Base-by-base conservation (phyloP, 164 flowering plant species). In the Liquidambar formosana region DNA sequence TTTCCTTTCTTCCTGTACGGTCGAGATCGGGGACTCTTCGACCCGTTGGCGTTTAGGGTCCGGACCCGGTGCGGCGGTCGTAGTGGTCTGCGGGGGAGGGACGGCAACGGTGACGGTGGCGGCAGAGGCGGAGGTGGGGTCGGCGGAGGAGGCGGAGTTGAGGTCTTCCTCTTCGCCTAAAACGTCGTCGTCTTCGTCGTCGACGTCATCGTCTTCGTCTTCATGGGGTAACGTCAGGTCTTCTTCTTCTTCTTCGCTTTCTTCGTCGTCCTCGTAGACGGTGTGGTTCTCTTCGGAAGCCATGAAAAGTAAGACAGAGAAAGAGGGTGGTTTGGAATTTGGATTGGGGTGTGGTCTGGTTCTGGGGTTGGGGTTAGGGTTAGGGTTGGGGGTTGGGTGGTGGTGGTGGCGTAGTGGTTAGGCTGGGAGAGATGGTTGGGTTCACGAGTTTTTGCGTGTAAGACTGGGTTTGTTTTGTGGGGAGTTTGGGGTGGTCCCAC, bases 101-200 rank as follows among this genome's bases (percentile, higher is more conserved):
- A 64, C 61, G 49, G 77, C 77, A 66, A 72, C 43, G 63, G 75
- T 68, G 41, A 73, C 75, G 23, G 67, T 58, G 23, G 73, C 28
- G 53, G 69, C 51, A 49, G 67, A 59, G 23, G n/a, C 53, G 43
- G 58, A 46, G 62, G 64, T 27, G 67, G 68, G 41, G n/a, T n/a
- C 69, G 66, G 63, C 25, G 53, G 22, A 59, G 64, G 69, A 18
- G 11, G 70, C 23, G 28, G 38, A 57, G 48, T 33, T 26, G 64
- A 44, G 9, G 22, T 45, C 51, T 16, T 52, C 56, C 26, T 57
- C 33, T 57, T 69, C 69, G 19, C 63, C 75, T 8, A 72, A 79
- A 13, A 71, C 82, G 27, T 75, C 81, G 4, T 80, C 83, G n/a
- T 69, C 67, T 43, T 77, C 79, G 22, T 78, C 76, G 43, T 76